Evolutionary conservation across 345 rosid species (phyloP).

Genomic region (Eucalyptus regnans): DNA sequence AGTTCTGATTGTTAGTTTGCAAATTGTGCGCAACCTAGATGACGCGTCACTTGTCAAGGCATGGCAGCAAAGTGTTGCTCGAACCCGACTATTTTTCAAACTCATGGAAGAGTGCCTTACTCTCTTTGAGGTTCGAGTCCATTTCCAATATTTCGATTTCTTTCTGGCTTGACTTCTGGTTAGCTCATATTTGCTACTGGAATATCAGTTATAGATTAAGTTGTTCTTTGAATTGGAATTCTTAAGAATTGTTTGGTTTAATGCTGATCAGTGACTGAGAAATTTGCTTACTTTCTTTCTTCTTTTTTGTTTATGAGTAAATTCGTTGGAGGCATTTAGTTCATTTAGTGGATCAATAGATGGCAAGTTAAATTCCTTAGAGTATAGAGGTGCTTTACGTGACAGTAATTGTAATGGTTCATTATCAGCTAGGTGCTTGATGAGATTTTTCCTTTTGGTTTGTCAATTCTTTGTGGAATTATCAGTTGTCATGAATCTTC

Average conservation of each 20-base stretch:
- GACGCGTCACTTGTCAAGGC: slow-evolving; percentile 84
- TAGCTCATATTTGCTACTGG: neutral
- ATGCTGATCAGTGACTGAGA: neutral
- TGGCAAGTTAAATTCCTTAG: neutral
- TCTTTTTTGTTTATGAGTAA: neutral
- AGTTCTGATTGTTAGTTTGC: slow-evolving; percentile 81
- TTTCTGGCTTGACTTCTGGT: neutral
- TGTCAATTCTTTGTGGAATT: neutral
- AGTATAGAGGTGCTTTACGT: neutral
- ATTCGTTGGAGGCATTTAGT: neutral
- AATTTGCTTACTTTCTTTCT: neutral
- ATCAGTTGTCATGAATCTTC: neutral
- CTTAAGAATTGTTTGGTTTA: neutral
- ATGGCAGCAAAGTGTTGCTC: slow-evolving; percentile 99
- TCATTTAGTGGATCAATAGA: neutral
- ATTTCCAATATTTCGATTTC: neutral
- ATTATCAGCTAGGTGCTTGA: neutral
- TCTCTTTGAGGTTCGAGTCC: slow-evolving; percentile 75
- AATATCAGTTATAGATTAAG: neutral
- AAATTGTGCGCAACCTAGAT: slow-evolving; percentile 94
- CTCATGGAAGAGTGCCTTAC: slow-evolving; percentile 94
- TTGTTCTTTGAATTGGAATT: neutral
- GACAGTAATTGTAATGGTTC: neutral
- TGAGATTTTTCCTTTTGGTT: neutral
- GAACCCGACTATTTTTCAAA: slow-evolving; percentile 93